Evolutionary conservation across 1,284 basidiomycete species (phyloP), one percentile per base, ranked within the genome.

Genomic region (Cryptococcus sp.): DNA sequence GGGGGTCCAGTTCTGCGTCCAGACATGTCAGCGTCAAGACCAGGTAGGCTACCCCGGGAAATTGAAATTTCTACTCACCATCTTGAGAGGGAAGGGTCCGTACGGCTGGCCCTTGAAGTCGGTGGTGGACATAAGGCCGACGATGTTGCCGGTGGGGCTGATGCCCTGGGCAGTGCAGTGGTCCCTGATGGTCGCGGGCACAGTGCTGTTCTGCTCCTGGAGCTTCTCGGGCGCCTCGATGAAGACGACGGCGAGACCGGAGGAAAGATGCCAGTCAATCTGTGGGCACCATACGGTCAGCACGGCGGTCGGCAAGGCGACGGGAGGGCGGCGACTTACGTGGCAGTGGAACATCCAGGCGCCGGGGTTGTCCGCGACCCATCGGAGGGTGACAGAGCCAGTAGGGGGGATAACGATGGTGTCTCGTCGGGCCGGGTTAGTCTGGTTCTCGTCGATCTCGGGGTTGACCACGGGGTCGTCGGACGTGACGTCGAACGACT

Each of bases 391-490:
- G 55, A 78, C 79, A 16, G 71, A 73, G 18, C 80, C 80, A 3
- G 65, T 65, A 12, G 73, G 72, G 4, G 79, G 80, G 18, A 82
- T 72, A 57, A 76, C 73, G 56, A 79, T 71, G 7, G 75, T 77
- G 76, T 96, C 91, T 53, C 92, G 82, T 16, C 91, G 85, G 65
- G 92, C 84, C 1, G 93, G 93, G 79, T 96, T 96, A 1, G 78
- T 72, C 69, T 89, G 87, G 7, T 82, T 84, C 73, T 90, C 86
- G 48, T 83, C 79, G 53, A 89, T 76, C 0, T 89, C 85, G 16
- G 92, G 93, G 79, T 96, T 96, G 56, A 92, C 79, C 3, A 77
- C 67, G 0, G 87, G 82, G 74, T 97, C 88, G 66, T 82, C 77
- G 0, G 91, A 91, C 0, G 84, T 85, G 63, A 87, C 89, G 72